phyloP scores from a whole-genome alignment of 2,329 filamentous ascomycete species.

The Mollisia scopiformis region DNA sequence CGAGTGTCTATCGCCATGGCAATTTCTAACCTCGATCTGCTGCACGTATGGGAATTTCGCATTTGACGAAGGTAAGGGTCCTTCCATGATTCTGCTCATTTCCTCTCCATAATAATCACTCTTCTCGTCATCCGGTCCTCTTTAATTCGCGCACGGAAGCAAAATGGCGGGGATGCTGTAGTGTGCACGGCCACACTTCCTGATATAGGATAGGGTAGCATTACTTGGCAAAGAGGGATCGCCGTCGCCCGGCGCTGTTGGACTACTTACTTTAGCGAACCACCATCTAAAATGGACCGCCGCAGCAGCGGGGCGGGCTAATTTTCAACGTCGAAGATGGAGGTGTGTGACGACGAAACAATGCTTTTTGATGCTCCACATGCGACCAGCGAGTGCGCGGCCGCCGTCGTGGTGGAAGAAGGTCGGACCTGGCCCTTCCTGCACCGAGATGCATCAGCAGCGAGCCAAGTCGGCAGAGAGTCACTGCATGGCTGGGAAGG shows the following conservation, averaged over 20 bases:
- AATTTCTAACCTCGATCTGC: background rate
- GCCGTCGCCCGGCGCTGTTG: background rate
- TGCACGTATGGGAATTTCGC: too few relatives aligned
- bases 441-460: background rate
- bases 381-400: too few relatives aligned
- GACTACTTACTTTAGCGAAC: too few relatives aligned
- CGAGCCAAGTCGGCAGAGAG: background rate
- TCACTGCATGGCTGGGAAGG: background rate
- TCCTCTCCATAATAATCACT: too few relatives aligned
- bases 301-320: background rate
- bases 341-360: background rate
- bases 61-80: too few relatives aligned
- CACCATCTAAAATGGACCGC: too few relatives aligned
- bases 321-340: background rate
- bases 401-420: too few relatives aligned
- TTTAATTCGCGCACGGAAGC: background rate
- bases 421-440: background rate
- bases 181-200: background rate
- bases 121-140: too few relatives aligned
- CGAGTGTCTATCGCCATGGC: background rate
- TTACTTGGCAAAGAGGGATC: background rate
- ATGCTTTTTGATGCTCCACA: background rate
- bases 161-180: background rate
- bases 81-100: background rate
- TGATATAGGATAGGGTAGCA: background rate